These are phyloP conservation scores for Globisporangium cylindrosporum DNA, from an alignment of 352 stramenopile genomes.

Conservation along the genomic window DNA sequence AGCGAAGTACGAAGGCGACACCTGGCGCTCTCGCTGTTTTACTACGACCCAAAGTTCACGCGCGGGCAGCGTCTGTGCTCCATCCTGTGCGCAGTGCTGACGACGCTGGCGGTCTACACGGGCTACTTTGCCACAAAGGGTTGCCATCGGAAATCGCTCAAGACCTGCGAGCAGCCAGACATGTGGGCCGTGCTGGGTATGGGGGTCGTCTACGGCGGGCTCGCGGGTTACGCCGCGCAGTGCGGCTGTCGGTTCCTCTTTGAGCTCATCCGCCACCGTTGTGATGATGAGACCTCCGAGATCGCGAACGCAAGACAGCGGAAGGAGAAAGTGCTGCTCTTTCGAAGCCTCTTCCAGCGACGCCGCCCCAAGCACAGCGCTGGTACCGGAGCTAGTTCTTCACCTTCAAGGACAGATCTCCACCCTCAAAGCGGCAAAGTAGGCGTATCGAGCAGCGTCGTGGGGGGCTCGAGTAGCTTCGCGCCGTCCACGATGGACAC, in stretches of 20 bases:
- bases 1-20: constrained; percentile 43
- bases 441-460: neutral
- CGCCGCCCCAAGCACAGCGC: neutral
- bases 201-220: constrained; percentile 54
- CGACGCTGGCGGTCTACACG: constrained; percentile 45
- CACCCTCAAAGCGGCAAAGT: neutral
- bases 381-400: neutral
- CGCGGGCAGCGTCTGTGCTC: constrained; percentile 49
- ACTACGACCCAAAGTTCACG: constrained; percentile 64
- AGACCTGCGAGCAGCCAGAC: constrained; percentile 55
- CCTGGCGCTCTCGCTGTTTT: constrained; percentile 43
- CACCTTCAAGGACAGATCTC: neutral
- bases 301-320: constrained; percentile 51
- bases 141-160: constrained; percentile 56
- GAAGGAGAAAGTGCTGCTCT: constrained; percentile 78
- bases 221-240: constrained; percentile 43
- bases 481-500: constrained; percentile 43
- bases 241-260: constrained; percentile 35
- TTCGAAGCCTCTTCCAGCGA: constrained; percentile 34
- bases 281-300: constrained; percentile 58
- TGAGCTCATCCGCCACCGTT: constrained; percentile 56
- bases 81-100: constrained; percentile 40
- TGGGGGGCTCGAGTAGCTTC: neutral
- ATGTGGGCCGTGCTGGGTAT: constrained; percentile 42
- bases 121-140: constrained; percentile 52